Conservation (phyloP, 2,329 filamentous ascomycete species). For the Exserohilum turcica region DNA sequence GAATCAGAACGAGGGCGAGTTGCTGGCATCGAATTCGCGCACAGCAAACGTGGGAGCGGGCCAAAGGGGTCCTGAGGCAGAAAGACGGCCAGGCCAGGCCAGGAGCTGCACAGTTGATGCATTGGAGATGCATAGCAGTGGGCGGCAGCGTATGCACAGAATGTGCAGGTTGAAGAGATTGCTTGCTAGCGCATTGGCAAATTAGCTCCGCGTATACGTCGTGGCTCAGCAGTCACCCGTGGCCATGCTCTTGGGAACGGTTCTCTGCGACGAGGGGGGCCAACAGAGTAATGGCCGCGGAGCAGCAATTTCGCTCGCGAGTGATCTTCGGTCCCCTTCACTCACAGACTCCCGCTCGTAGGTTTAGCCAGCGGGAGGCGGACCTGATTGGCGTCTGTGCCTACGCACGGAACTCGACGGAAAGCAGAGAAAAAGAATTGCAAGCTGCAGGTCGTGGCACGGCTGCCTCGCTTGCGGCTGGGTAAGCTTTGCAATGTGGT, state of each 20-base stretch:
- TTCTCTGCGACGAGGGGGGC: conserved; percentile 17
- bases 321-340: conserved; percentile 36
- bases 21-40: neutral
- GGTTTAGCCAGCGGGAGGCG: conserved; percentile 44
- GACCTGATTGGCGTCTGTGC: conserved; percentile 33
- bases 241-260: conserved; percentile 18
- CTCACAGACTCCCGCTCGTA: conserved; percentile 43
- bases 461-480: conserved; percentile 29
- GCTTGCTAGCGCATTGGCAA: conserved; percentile 12
- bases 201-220: conserved; percentile 7
- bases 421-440: conserved; percentile 33
- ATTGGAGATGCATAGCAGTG: conserved; percentile 6
- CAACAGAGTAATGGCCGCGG: conserved; percentile 18
- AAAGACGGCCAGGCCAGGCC: neutral
- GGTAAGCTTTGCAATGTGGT: conserved; percentile 28
- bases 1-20: conserved; percentile 4
- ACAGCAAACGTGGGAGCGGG: conserved; percentile 1
- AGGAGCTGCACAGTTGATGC: conserved; percentile 2
- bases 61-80: conserved; percentile 4
- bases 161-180: conserved; percentile 9
- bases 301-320: conserved; percentile 31
- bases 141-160: neutral
- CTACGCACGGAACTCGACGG: conserved; percentile 43
- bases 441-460: conserved; percentile 37
- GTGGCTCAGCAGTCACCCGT: conserved; percentile 18